A percentile compares a stretch with the other conserved stretches of the same genome.
Conservation (phyloP, 352 stramenopile species). For the Lagenidium giganteum region DNA sequence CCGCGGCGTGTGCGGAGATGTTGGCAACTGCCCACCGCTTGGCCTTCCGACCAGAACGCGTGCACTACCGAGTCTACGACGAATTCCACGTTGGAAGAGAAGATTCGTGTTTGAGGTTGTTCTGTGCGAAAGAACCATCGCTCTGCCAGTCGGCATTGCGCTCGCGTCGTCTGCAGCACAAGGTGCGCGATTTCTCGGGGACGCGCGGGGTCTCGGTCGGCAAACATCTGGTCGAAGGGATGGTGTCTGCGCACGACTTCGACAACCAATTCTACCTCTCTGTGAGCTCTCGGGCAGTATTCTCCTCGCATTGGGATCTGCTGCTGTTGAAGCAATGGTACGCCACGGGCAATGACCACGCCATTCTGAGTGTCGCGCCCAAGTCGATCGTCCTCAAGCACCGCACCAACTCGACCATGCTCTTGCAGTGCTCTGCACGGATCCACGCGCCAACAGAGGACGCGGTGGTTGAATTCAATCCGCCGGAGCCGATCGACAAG, state of each 20-base stretch:
- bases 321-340: constrained; percentile 78
- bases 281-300: constrained; percentile 55
- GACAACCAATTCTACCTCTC: constrained; percentile 69
- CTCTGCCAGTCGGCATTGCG: constrained; percentile 44
- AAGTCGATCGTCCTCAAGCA: constrained; percentile 45
- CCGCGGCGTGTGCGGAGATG: constrained; percentile 42
- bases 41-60: constrained; percentile 30
- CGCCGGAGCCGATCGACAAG: constrained; percentile 35
- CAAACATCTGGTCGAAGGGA: constrained; percentile 49
- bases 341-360: constrained; percentile 67
- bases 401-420: constrained; percentile 26
- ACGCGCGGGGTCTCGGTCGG: constrained; percentile 49
- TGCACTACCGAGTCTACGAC: constrained; percentile 74
- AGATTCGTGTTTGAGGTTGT: constrained; percentile 50
- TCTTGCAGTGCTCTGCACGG: constrained; percentile 77
- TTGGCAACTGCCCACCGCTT: constrained; percentile 34
- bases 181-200: constrained; percentile 53
- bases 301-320: constrained; percentile 72
- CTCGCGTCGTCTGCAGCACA: constrained; percentile 41
- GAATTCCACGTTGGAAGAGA: constrained; percentile 58
- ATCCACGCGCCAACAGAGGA: constrained; percentile 64
- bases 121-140: constrained; percentile 41
- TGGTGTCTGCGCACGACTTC: constrained; percentile 35
- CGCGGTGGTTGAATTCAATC: constrained; percentile 74
- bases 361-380: constrained; percentile 70